These are phyloP conservation scores for Lactarius psammicola DNA, from an alignment of 768 basidiomycete genomes.

Conservation along the genomic window DNA sequence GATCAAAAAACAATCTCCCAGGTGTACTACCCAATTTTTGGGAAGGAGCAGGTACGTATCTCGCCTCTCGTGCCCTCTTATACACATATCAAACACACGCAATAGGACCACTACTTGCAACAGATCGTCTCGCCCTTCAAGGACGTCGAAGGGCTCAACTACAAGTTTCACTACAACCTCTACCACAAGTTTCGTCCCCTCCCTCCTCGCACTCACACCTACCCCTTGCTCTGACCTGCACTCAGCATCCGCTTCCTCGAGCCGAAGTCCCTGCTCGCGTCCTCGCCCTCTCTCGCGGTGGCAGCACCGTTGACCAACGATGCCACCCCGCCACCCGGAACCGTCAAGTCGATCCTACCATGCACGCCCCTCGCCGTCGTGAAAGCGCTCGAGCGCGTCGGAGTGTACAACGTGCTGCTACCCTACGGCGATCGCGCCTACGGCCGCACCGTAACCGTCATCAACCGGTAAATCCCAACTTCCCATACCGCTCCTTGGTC, in stretches of 20 bases:
- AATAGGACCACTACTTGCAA: constrained; percentile 93
- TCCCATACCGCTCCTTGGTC: background rate
- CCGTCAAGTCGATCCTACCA: constrained; percentile 94
- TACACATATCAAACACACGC: background rate
- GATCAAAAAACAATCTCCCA: constrained; percentile 35
- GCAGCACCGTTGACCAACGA: constrained; percentile 37
- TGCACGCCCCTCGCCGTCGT: constrained; percentile 97
- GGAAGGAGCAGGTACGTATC: constrained; percentile 71
- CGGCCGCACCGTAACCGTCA: constrained; percentile 88
- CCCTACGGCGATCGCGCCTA: constrained; percentile 95
- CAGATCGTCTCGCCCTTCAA: constrained; percentile 96
- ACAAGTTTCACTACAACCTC: constrained; percentile 92
- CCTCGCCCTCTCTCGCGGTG: constrained; percentile 38
- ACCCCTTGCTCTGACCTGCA: background rate
- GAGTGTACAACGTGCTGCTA: constrained; percentile 91
- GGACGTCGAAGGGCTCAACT: constrained; percentile 96
- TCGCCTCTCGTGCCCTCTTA: background rate
- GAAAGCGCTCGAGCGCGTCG: constrained; percentile 86
- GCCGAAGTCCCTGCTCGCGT: constrained; percentile 63
- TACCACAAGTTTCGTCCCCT: constrained; percentile 74
- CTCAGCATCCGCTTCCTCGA: constrained; percentile 88
- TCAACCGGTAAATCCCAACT: constrained; percentile 69
- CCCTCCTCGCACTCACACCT: background rate
- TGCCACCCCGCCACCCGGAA: constrained; percentile 74
- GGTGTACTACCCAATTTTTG: constrained; percentile 98